phyloP scores from a whole-genome alignment of 495 filamentous ascomycete species.

The Penicillium cosmopolitanum region DNA sequence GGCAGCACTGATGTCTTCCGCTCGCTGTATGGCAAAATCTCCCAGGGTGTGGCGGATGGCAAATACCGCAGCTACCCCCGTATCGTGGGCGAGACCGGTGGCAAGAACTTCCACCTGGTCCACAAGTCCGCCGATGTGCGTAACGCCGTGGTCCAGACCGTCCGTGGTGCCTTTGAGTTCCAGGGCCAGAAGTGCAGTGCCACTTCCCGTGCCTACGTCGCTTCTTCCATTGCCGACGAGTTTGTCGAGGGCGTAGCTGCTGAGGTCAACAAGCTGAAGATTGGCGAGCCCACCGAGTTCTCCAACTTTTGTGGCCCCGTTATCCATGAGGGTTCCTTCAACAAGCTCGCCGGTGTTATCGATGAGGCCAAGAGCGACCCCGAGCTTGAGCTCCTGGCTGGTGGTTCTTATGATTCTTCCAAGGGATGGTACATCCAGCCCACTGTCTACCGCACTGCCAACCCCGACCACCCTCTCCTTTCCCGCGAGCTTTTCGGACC shows the following conservation, averaged over 20 bases:
- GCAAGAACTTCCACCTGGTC: conserved; percentile 87
- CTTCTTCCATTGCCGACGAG: conserved; percentile 67
- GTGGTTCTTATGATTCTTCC: conserved; percentile 61
- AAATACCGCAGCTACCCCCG: conserved; percentile 78
- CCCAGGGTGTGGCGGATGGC: conserved; percentile 69
- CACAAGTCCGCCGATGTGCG: conserved; percentile 73
- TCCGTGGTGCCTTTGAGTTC: conserved; percentile 84
- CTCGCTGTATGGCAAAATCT: conserved; percentile 75
- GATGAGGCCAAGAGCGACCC: conserved; percentile 64
- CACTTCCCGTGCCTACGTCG: conserved; percentile 75
- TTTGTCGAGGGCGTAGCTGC: conserved; percentile 65
- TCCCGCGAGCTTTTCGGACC: conserved; percentile 68
- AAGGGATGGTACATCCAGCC: conserved; percentile 70
- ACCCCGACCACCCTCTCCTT: conserved; percentile 64
- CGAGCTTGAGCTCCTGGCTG: conserved; percentile 62
- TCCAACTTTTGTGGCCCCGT: conserved; percentile 62
- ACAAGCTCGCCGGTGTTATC: conserved; percentile 57
- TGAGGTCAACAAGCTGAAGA: conserved; percentile 66
- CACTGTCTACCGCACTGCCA: conserved; percentile 67
- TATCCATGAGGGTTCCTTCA: conserved; percentile 59
- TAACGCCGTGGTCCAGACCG: conserved; percentile 76
- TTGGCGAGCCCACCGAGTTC: conserved; percentile 72
- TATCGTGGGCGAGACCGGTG: conserved; percentile 84
- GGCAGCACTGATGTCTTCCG: conserved; percentile 85
- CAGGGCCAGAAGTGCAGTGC: conserved; percentile 89